These are phyloP conservation scores for Begonia loranthoides DNA, from an alignment of 306 rosid genomes.

Conservation along the genomic window DNA sequence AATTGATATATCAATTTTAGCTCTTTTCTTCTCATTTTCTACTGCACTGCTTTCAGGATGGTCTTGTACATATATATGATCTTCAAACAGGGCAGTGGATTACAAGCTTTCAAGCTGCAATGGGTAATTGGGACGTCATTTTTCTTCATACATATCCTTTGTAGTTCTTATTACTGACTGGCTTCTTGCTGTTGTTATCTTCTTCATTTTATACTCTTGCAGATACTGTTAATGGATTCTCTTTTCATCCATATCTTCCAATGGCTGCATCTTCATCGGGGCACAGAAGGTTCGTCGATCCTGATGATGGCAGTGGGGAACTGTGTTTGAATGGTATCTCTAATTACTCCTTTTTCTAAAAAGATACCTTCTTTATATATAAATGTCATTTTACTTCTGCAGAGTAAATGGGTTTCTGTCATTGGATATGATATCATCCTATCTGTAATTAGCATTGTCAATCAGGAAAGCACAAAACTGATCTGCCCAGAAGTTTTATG, in stretches of 20 bases:
- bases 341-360: slow-evolving; percentile 5
- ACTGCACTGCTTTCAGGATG: slow-evolving; percentile 45
- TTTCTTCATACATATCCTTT: background rate
- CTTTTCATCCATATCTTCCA: slow-evolving; percentile 90
- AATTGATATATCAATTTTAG: slow-evolving; percentile 1
- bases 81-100: slow-evolving; percentile 95
- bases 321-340: slow-evolving; percentile 54
- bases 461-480: too few relatives aligned
- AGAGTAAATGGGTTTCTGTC: background rate
- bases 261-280: slow-evolving; percentile 79
- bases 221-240: slow-evolving; percentile 81
- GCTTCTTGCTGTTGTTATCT: background rate
- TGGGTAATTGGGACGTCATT: slow-evolving; percentile 35
- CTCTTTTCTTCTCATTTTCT: slow-evolving; percentile 1
- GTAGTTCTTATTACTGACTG: slow-evolving; percentile 6
- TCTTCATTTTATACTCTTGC: slow-evolving; percentile 13
- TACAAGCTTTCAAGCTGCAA: slow-evolving; percentile 75
- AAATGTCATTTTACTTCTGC: background rate
- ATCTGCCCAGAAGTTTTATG: too few relatives aligned
- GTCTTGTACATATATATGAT: slow-evolving; percentile 74
- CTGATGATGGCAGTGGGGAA: slow-evolving; percentile 46
- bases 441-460: too few relatives aligned
- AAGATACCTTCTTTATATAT: background rate
- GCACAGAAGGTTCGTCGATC: slow-evolving; percentile 64
- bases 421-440: background rate